Base-by-base conservation (phyloP, 225 moss, liverwort and hornwort species). In the Takakia lepidozioides region DNA sequence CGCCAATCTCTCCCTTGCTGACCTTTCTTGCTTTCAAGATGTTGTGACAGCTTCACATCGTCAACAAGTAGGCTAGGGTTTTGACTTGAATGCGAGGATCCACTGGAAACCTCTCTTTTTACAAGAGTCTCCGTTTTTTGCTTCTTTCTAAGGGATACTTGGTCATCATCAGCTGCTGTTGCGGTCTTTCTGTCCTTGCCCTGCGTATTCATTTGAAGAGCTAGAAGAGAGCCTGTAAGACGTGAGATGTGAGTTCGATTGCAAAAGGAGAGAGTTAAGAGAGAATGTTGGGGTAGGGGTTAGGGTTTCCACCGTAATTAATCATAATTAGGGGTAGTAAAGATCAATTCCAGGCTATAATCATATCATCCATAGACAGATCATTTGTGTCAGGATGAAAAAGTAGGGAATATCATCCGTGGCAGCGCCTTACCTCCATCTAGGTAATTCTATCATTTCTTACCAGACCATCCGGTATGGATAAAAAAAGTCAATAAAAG, bases 1-100 rank as follows among this genome's bases (percentile, higher is more conserved):
- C 79, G 66, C 74, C 74, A 80, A 61, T 80, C 79, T 43, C 57
- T 70, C 40, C 41, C 69, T 18, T 69, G 57, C 29, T 79, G 66
- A 2, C 56, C 66, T 60, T 67, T 66, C 57, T 70, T 74, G 8
- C 49, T 60, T 41, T 39, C 70, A 51, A 27, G 60, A 63, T 67
- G 74, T 48, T 62, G 70, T 29, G 16, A 16, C 10, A 16, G 51
- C 43, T 39, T 74, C 29, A 46, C 70, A 11, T 38, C 48, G 49
- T 64, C 67, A 17, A 25, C 42, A 54, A 54, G 34, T 10, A 45
- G 60, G 38, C 44, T 60, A 54, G 27, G 43, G 60, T 60, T 66
- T 43, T 59, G 35, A 25, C 54, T 56, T 52, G 70, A 45, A 36
- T 63, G 56, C 22, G 66, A 54, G 61, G 65, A 69, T 19, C 30